Conservation (phyloP, 1,284 basidiomycete species). For the Apiotrichum gamsii region DNA sequence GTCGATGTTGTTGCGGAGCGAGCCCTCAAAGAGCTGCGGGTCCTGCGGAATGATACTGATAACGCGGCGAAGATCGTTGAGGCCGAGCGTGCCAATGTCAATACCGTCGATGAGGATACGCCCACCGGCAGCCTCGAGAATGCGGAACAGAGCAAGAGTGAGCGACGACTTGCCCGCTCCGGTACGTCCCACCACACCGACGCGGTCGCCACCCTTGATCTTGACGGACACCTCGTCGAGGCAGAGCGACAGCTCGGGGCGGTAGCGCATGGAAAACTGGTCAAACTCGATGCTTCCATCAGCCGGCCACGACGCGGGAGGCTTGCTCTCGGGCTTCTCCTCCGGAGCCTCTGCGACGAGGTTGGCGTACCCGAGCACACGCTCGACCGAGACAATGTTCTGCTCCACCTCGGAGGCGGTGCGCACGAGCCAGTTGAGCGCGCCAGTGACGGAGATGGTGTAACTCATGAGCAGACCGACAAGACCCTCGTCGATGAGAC, state of each 20-base stretch:
- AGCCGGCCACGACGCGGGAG: conserved; percentile 64
- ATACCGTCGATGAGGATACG: conserved; percentile 75
- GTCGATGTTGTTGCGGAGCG: conserved; percentile 52
- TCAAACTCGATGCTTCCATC: conserved; percentile 70
- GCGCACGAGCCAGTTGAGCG: conserved; percentile 79
- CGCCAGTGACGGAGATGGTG: conserved; percentile 70
- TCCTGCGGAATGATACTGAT: conserved; percentile 85
- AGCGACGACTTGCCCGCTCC: conserved; percentile 85
- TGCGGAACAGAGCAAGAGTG: conserved; percentile 52
- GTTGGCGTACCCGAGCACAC: conserved; percentile 59
- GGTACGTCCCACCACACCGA: conserved; percentile 80
- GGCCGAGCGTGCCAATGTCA: conserved; percentile 73
- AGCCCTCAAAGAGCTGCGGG: conserved; percentile 77
- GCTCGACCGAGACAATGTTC: conserved; percentile 83
- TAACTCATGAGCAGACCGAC: conserved; percentile 88
- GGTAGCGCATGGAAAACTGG: conserved; percentile 74
- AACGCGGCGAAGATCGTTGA: conserved; percentile 61
- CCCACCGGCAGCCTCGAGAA: conserved; percentile 75
- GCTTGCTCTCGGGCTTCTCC: conserved; percentile 61
- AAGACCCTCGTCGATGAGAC: conserved; percentile 73
- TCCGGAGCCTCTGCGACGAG: conserved; percentile 69
- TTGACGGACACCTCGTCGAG: conserved; percentile 65
- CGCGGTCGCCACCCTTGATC: conserved; percentile 64
- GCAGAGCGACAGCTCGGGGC: conserved; percentile 70
- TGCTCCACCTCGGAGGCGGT: conserved; percentile 87